Evolutionary conservation across 2,329 filamentous ascomycete genomes (phyloP).

Genomic region (Beauveria varroae): DNA sequence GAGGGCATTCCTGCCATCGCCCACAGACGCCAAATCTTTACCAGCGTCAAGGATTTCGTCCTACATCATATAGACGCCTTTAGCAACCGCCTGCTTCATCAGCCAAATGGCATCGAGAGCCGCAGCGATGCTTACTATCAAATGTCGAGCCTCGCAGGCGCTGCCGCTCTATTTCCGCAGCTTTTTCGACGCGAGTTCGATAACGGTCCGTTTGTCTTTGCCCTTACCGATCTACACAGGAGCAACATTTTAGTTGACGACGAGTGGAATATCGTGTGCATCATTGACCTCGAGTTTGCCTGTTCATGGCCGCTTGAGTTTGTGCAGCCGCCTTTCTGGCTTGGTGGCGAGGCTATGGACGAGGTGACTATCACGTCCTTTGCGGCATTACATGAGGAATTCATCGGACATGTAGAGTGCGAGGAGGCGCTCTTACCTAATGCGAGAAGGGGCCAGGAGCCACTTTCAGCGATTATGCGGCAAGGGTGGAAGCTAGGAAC

Average conservation of each 20-base stretch:
- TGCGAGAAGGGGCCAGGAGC: neutral
- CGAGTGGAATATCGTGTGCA: conserved; percentile 24
- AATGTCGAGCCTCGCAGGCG: conserved; percentile 15
- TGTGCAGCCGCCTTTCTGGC: conserved; percentile 13
- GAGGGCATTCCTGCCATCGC: conserved; percentile 10
- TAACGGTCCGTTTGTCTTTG: conserved; percentile 21
- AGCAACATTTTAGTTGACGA: conserved; percentile 28
- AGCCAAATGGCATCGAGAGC: conserved; percentile 15
- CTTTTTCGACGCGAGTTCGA: conserved; percentile 17
- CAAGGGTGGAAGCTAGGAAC: conserved; percentile 13
- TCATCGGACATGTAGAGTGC: conserved; percentile 6
- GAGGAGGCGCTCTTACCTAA: neutral
- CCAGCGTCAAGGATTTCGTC: conserved; percentile 14
- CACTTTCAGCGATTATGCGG: conserved; percentile 13
- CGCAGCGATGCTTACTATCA: conserved; percentile 13
- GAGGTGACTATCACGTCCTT: conserved; percentile 6
- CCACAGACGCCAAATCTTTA: conserved; percentile 10
- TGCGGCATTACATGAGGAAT: conserved; percentile 6
- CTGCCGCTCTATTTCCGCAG: conserved; percentile 12
- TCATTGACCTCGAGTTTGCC: conserved; percentile 27
- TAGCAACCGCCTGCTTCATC: conserved; percentile 14
- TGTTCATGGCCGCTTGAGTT: conserved; percentile 23
- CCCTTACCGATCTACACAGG: conserved; percentile 24
- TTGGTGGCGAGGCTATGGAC: conserved; percentile 25
- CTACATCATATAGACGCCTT: conserved; percentile 13